Evolutionary conservation across 192 early-diverging fungal genomes (phyloP).

Genomic region (Chytriomyces sp.): DNA sequence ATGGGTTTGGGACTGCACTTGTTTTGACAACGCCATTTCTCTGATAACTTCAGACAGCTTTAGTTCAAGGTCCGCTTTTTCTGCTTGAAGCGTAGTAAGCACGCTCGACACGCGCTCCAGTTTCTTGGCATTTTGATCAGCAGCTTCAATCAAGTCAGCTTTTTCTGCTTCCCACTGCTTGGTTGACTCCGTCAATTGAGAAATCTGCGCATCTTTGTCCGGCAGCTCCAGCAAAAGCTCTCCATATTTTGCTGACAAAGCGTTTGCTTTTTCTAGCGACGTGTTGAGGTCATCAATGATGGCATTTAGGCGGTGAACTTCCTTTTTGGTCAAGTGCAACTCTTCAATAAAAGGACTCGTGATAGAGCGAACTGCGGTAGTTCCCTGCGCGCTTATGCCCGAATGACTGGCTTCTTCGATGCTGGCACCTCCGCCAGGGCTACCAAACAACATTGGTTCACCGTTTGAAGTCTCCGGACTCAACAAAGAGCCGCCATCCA

Average conservation of each 20-base stretch:
- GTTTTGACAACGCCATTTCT: neutral
- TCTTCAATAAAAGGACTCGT: constrained; percentile 1
- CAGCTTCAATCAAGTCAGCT: neutral
- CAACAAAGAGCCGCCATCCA: too few species aligned
- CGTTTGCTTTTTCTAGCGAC: neutral
- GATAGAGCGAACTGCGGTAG: neutral
- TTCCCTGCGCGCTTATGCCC: neutral
- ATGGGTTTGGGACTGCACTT: neutral
- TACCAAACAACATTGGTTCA: neutral
- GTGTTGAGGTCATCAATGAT: constrained; percentile 8
- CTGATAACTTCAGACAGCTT: neutral
- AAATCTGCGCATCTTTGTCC: neutral
- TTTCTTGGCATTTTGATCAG: neutral
- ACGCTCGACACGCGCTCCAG: neutral
- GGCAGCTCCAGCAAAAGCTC: constrained; percentile 9
- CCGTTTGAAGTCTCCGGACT: neutral
- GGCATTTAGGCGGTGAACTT: constrained; percentile 24
- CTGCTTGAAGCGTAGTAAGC: neutral
- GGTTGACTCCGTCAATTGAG: neutral
- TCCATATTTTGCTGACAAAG: neutral
- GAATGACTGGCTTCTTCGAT: neutral
- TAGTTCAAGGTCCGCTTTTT: neutral
- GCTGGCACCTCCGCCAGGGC: neutral
- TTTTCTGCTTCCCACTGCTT: constrained; percentile 15
- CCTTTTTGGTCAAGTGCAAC: constrained; percentile 11